Percentiles rank a stretch among this genome's conserved stretches.
phyloP scores from a whole-genome alignment of 495 filamentous ascomycete genomes.

The Podospora didyma region DNA sequence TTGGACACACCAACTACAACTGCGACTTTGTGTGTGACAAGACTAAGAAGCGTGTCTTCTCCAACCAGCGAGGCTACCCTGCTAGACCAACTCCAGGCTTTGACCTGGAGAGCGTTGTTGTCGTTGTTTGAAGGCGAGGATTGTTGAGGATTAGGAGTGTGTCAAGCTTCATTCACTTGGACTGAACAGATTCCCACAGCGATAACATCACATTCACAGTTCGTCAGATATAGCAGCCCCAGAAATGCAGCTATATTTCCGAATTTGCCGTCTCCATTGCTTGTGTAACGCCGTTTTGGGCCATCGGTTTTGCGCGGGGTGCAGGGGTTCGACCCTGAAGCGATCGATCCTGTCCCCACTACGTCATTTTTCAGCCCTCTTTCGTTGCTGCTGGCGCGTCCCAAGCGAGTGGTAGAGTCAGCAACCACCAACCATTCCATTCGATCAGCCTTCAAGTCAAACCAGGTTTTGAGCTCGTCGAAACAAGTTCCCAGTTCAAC shows the following conservation, averaged over 20 bases:
- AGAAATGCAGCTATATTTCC: no score
- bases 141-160: no score
- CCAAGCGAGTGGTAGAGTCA: background rate
- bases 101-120: conserved; percentile 5
- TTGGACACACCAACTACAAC: conserved; percentile 56
- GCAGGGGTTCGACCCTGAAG: no score
- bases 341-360: background rate
- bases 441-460: conserved; percentile 2
- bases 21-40: conserved; percentile 32
- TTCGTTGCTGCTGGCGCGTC: background rate
- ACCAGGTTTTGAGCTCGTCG: conserved; percentile 6
- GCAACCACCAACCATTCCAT: conserved; percentile 10
- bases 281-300: no score
- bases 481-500: background rate
- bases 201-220: no score
- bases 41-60: conserved; percentile 6
- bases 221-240: no score
- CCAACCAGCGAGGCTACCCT: conserved; percentile 34
- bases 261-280: no score
- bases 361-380: background rate
- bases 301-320: no score
- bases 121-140: no score
- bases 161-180: no score
- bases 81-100: conserved; percentile 9
- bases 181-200: no score